Evolutionary conservation across 1,139 yeast species (phyloP).

Genomic region (Taphrina pruni): DNA sequence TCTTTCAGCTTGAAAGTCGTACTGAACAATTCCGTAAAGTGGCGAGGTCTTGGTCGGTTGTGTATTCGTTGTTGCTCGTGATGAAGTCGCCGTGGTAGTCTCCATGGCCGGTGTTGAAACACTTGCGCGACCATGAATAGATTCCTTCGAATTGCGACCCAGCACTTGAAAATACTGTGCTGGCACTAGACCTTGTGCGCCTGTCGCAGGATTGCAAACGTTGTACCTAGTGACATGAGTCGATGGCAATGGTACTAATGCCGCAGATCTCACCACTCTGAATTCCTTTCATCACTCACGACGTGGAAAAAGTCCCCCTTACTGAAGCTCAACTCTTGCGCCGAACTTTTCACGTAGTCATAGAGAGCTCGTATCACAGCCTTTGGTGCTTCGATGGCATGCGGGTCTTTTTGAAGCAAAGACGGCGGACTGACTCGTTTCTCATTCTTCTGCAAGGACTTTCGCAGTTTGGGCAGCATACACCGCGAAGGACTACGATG

Average conservation of each 20-base stretch:
- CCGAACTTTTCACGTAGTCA: constrained; percentile 78
- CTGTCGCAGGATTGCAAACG: constrained; percentile 84
- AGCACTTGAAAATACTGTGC: constrained; percentile 80
- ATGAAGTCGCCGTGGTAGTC: background rate
- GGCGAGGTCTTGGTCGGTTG: constrained; percentile 48
- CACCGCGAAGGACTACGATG: constrained; percentile 1
- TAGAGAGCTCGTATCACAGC: constrained; percentile 74
- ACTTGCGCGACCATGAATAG: background rate
- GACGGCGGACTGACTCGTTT: constrained; percentile 29
- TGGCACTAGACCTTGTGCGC: constrained; percentile 85
- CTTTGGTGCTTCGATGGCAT: constrained; percentile 44
- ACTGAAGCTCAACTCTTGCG: constrained; percentile 76
- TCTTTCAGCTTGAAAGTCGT: constrained; percentile 87
- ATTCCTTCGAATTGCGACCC: constrained; percentile 46
- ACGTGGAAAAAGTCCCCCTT: constrained; percentile 92
- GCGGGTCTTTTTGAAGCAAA: constrained; percentile 14
- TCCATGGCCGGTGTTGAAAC: background rate
- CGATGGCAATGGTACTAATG: background rate
- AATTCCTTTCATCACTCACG: constrained; percentile 63
- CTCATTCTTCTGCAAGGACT: constrained; percentile 31
- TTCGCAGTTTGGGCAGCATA: constrained; percentile 30
- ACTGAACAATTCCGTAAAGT: constrained; percentile 71
- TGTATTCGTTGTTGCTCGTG: background rate
- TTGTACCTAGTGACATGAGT: constrained; percentile 71
- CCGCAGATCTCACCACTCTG: constrained; percentile 60